Percentiles rank a stretch among this genome's conserved stretches.
Evolutionary conservation across 352 stramenopile genomes (phyloP).

Genomic region (Thalassiosira livingstoniorum): DNA sequence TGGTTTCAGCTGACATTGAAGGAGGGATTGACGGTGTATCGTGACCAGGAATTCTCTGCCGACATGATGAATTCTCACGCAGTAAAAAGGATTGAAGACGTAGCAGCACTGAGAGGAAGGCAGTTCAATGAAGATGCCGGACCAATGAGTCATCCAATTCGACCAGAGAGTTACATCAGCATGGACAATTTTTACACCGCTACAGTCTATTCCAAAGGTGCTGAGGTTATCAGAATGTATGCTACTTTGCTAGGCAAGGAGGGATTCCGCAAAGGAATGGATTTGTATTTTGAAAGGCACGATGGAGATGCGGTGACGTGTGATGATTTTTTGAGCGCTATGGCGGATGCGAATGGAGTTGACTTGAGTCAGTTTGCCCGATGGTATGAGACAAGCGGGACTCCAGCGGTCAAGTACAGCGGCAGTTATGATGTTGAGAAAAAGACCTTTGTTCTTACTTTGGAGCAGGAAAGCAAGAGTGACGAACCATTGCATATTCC

Average conservation of each 20-base stretch:
- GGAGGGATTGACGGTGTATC: slow-evolving; percentile 90
- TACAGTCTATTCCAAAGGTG: slow-evolving; percentile 91
- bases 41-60: slow-evolving; percentile 85
- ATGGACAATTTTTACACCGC: slow-evolving; percentile 92
- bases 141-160: slow-evolving; percentile 85
- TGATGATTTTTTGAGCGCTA: slow-evolving; percentile 89
- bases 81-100: slow-evolving; percentile 89
- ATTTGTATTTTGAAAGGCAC: slow-evolving; percentile 89
- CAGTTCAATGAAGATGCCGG: slow-evolving; percentile 89
- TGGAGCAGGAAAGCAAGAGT: slow-evolving; percentile 68
- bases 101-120: slow-evolving; percentile 75
- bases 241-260: slow-evolving; percentile 84
- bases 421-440: slow-evolving; percentile 70
- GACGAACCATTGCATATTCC: slow-evolving; percentile 84
- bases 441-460: slow-evolving; percentile 55
- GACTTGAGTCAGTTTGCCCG: slow-evolving; percentile 78
- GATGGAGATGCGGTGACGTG: slow-evolving; percentile 89
- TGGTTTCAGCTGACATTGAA: slow-evolving; percentile 92
- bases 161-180: slow-evolving; percentile 88
- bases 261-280: slow-evolving; percentile 90
- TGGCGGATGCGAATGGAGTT: slow-evolving; percentile 88
- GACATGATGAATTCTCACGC: slow-evolving; percentile 82
- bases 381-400: slow-evolving; percentile 87
- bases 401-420: slow-evolving; percentile 79
- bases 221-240: slow-evolving; percentile 91